These are phyloP conservation scores for Glutinoglossum americanum DNA, from an alignment of 495 filamentous ascomycete species.

Conservation along the genomic window DNA sequence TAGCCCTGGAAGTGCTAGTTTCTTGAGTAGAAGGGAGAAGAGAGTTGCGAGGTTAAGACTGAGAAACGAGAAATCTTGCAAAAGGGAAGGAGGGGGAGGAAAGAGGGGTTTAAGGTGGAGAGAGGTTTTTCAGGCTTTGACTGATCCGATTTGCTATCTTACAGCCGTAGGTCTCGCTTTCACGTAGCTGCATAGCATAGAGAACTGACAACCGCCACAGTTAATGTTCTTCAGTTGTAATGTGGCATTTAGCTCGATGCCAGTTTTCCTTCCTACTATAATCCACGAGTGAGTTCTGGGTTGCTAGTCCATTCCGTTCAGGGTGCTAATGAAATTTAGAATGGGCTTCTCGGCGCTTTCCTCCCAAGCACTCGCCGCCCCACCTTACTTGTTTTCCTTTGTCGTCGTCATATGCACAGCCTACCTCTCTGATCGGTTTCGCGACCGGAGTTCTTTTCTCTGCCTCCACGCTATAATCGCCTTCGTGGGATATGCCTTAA, in stretches of 20 bases:
- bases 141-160: slow-evolving; percentile 44
- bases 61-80: slow-evolving; percentile 24
- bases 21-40: slow-evolving; percentile 24
- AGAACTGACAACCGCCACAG: not conserved
- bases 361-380: slow-evolving; percentile 18
- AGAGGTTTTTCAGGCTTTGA: slow-evolving; percentile 33
- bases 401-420: slow-evolving; percentile 14
- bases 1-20: slow-evolving; percentile 27
- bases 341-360: slow-evolving; percentile 15
- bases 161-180: slow-evolving; percentile 29
- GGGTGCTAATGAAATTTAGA: not conserved
- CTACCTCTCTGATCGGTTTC: slow-evolving; percentile 14
- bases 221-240: slow-evolving; percentile 21
- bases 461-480: slow-evolving; percentile 24
- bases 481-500: slow-evolving; percentile 34
- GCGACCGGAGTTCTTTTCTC: slow-evolving; percentile 13
- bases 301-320: not conserved
- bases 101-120: slow-evolving; percentile 32
- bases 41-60: slow-evolving; percentile 28
- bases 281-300: slow-evolving; percentile 7
- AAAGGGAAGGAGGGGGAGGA: slow-evolving; percentile 34
- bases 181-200: not conserved
- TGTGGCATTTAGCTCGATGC: slow-evolving; percentile 18
- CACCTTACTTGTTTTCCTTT: slow-evolving; percentile 18
- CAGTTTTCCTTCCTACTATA: slow-evolving; percentile 20